A percentile compares a stretch with the other conserved stretches of the same genome.
These are phyloP conservation scores for Mimosa bimucronata DNA, from an alignment of 306 rosid species.

Conservation along the genomic window DNA sequence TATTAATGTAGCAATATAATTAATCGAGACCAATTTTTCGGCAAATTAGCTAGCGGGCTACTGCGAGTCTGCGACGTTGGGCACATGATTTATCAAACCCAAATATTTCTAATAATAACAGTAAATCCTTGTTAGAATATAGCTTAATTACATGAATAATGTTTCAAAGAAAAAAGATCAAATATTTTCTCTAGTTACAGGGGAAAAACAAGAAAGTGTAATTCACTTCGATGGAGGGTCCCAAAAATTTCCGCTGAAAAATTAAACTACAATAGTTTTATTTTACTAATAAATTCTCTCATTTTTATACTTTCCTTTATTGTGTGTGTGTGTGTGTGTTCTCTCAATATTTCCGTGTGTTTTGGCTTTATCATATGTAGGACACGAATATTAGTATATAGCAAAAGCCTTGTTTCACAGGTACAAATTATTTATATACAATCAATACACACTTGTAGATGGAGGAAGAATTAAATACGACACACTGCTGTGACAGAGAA, in stretches of 20 bases:
- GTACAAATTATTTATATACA: neutral
- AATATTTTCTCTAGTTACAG: neutral
- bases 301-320: neutral
- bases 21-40: conserved; percentile 39
- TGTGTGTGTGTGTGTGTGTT: neutral
- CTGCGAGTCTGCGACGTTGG: neutral
- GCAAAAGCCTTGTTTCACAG: neutral
- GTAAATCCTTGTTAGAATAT: neutral
- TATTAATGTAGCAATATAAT: conserved; percentile 26
- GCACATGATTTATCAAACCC: conserved; percentile 1
- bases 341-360: neutral
- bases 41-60: conserved; percentile 9
- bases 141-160: neutral
- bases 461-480: conserved; percentile 16
- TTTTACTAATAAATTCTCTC: neutral
- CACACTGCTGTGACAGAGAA: neutral
- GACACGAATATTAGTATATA: neutral
- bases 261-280: neutral
- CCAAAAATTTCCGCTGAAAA: neutral
- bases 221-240: neutral
- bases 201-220: neutral
- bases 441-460: neutral
- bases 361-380: neutral
- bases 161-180: neutral
- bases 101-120: neutral